A percentile compares a stretch with the other conserved stretches of the same genome.
Evolutionary conservation across 148 eudicot genomes (phyloP).

Genomic region (Cornus suecica): DNA sequence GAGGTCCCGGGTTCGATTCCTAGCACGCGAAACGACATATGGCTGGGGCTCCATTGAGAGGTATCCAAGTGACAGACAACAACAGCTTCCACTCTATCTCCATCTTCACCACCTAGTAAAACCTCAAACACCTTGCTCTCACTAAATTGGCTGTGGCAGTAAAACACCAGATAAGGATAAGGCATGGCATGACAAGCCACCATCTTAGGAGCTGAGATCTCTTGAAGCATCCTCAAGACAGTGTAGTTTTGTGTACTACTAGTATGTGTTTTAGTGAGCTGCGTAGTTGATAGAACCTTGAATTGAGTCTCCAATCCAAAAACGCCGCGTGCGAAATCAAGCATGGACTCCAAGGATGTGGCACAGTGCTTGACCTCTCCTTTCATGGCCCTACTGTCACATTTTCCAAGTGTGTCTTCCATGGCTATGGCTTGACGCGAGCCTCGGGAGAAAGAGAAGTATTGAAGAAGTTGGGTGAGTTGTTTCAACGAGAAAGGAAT

Average conservation of each 20-base stretch:
- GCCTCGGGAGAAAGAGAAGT: conserved; percentile 31
- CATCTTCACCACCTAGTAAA: conserved; percentile 37
- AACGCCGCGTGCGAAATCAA: conserved; percentile 22
- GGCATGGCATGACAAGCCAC: conserved; percentile 64
- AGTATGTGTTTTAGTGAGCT: conserved; percentile 15
- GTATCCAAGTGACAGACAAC: conserved; percentile 61
- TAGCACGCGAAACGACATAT: conserved; percentile 43
- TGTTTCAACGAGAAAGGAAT: background rate
- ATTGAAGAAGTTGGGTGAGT: conserved; percentile 13
- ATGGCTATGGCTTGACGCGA: conserved; percentile 52
- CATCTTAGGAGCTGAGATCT: conserved; percentile 23
- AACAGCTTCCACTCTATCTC: conserved; percentile 36
- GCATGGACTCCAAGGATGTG: conserved; percentile 49
- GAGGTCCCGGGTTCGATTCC: conserved; percentile 34
- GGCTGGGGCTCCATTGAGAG: conserved; percentile 38
- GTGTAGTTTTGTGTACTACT: conserved; percentile 43
- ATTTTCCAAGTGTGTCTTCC: conserved; percentile 30
- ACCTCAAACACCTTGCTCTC: conserved; percentile 34
- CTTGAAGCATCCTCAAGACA: conserved; percentile 26
- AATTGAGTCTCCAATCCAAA: conserved; percentile 28
- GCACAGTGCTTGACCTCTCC: conserved; percentile 50
- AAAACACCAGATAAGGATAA: conserved; percentile 58
- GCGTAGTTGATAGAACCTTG: conserved; percentile 38
- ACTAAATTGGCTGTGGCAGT: conserved; percentile 48
- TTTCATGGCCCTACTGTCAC: conserved; percentile 37